Evolutionary conservation across 2,329 filamentous ascomycete genomes (phyloP).

Genomic region (Penicillium sp.): DNA sequence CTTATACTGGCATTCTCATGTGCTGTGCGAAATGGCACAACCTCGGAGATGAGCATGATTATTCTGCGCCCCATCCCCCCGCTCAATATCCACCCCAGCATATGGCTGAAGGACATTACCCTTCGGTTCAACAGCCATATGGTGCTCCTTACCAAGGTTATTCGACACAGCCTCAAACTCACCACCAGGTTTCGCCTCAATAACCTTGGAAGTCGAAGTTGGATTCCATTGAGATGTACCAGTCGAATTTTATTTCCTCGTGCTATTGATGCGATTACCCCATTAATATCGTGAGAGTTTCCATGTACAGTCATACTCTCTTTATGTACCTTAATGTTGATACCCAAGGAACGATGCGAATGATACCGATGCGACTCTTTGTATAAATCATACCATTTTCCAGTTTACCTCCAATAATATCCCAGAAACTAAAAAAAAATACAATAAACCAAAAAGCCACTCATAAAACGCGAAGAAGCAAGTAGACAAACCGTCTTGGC

Average conservation of each 20-base stretch:
- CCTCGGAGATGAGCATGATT: constrained; percentile 4
- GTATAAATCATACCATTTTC: not conserved
- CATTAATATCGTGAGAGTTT: not conserved
- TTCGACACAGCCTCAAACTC: not conserved
- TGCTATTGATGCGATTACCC: not conserved
- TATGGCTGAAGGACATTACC: not conserved
- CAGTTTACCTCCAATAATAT: not conserved
- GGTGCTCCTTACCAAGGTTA: not conserved
- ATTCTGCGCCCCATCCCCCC: not conserved
- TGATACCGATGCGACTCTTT: not conserved
- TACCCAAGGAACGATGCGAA: not conserved
- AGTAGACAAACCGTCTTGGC: constrained; percentile 10
- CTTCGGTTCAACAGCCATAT: not conserved
- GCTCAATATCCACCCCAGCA: not conserved
- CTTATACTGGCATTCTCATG: constrained; percentile 20
- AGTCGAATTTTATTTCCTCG: not conserved
- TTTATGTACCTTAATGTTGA: not conserved
- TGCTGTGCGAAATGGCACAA: constrained; percentile 21
- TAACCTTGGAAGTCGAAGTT: not conserved
- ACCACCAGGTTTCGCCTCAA: not conserved
- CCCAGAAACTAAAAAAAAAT: not conserved
- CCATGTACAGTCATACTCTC: not conserved
- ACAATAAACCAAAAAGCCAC: not conserved
- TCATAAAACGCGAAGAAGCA: not conserved
- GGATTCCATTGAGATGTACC: not conserved